Conservation (phyloP, 2,329 filamentous ascomycete genomes). For the Xylariaceae sp. region DNA sequence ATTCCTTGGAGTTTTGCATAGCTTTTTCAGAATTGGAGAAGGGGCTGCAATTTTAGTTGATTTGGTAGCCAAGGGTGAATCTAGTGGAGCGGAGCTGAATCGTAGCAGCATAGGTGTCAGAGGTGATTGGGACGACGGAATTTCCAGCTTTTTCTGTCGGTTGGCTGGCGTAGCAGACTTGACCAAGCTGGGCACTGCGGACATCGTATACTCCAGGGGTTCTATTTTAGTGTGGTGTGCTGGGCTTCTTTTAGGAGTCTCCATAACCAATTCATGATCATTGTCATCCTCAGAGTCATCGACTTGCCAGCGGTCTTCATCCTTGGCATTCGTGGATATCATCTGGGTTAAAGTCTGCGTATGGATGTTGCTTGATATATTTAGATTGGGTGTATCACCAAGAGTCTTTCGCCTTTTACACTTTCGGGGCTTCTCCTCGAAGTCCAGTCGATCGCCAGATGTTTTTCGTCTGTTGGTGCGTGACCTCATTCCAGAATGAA, state of each 20-base stretch:
- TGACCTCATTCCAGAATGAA: conserved; percentile 18
- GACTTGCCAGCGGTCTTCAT: conserved; percentile 24
- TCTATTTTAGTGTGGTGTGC: background rate
- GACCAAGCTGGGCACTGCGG: conserved; percentile 22
- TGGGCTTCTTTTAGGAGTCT: conserved; percentile 29
- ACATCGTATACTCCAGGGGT: conserved; percentile 6
- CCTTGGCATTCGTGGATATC: conserved; percentile 18
- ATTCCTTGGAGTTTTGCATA: conserved; percentile 23
- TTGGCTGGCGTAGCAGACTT: conserved; percentile 29
- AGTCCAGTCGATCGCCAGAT: conserved; percentile 26
- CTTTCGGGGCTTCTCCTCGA: conserved; percentile 19
- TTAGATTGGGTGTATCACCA: conserved; percentile 26
- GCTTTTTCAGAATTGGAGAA: conserved; percentile 23
- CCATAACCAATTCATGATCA: conserved; percentile 21
- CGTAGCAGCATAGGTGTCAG: conserved; percentile 28
- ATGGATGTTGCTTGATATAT: conserved; percentile 30
- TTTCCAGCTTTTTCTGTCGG: conserved; percentile 22
- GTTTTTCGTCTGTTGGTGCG: conserved; percentile 29
- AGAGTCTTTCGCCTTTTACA: conserved; percentile 33
- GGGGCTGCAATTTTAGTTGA: conserved; percentile 26
- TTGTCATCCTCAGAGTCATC: conserved; percentile 30
- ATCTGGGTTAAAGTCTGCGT: conserved; percentile 30
- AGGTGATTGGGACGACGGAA: conserved; percentile 32
- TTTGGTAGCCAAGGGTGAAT: conserved; percentile 29
- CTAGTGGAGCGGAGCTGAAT: conserved; percentile 21